A percentile compares a stretch with the other conserved stretches of the same genome.
Conservation (phyloP, 2,329 filamentous ascomycete species). For the Trichoderma citrinoviride region DNA sequence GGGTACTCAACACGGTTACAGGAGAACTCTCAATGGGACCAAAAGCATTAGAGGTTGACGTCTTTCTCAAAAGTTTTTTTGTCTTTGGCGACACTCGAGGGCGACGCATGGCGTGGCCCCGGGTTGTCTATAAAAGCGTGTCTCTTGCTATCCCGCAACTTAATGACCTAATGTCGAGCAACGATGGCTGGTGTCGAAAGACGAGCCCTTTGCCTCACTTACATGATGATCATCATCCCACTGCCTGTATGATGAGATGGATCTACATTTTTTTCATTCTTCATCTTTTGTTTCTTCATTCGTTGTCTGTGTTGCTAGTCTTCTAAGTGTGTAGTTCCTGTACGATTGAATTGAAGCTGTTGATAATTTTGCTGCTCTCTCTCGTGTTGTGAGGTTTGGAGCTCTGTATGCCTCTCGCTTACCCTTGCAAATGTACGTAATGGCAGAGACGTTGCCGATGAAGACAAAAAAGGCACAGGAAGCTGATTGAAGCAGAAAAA, state of each 20-base stretch:
- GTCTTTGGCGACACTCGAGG: constrained; percentile 4
- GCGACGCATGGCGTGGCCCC: background rate
- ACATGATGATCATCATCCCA: background rate
- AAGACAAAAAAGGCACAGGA: background rate
- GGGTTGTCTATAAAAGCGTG: background rate
- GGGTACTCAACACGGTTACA: constrained; percentile 20
- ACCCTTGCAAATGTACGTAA: background rate
- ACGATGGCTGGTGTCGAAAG: constrained; percentile 8
- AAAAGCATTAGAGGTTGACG: constrained; percentile 20
- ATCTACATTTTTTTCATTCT: background rate
- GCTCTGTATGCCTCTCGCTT: background rate
- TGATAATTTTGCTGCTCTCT: background rate
- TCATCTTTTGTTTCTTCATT: background rate
- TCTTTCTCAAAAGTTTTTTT: constrained; percentile 21
- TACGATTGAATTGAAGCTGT: constrained; percentile 7
- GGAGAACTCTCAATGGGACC: constrained; percentile 11
- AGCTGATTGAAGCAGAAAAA: background rate
- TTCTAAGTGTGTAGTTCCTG: constrained; percentile 5
- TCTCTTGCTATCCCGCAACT: constrained; percentile 3
- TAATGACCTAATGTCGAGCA: constrained; percentile 23
- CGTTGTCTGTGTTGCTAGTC: constrained; percentile 8
- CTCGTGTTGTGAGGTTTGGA: background rate
- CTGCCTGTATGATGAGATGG: background rate
- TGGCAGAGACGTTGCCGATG: background rate
- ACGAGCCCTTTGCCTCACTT: background rate